phyloP scores from a whole-genome alignment of 306 rosid genomes.

The Glycine tomentella region DNA sequence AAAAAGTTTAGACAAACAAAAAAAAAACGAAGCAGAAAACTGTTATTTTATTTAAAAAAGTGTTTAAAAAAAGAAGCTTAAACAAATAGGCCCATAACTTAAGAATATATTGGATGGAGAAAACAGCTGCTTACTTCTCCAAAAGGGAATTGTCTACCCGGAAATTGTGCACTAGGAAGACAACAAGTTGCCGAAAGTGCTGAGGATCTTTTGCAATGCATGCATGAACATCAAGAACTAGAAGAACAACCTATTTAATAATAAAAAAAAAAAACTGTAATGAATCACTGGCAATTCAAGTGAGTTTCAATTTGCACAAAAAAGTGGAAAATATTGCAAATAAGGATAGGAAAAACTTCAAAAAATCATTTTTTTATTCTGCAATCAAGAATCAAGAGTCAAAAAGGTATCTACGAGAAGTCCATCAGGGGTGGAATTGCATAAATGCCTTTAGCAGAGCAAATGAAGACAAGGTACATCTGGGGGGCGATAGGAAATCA shows the following conservation, averaged over 20 bases:
- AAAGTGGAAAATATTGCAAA: constrained; percentile 8
- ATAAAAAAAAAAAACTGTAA: constrained; percentile 38
- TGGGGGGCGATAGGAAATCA: background rate
- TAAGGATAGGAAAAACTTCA: constrained; percentile 30
- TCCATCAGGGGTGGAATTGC: background rate
- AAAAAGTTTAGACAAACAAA: no score
- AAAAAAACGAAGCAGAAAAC: no score
- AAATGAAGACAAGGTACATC: background rate
- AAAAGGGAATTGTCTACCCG: constrained; percentile 81
- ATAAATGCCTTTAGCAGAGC: constrained; percentile 11
- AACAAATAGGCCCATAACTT: background rate
- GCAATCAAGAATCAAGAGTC: constrained; percentile 25
- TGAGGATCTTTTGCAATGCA: constrained; percentile 87
- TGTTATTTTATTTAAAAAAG: no score
- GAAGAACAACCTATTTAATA: constrained; percentile 85
- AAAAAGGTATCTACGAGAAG: constrained; percentile 34
- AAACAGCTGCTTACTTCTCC: constrained; percentile 78
- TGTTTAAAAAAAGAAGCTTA: no score
- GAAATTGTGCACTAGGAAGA: constrained; percentile 82
- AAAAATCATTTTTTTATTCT: background rate
- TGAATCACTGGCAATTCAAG: constrained; percentile 28
- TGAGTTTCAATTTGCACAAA: background rate
- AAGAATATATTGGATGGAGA: constrained; percentile 30
- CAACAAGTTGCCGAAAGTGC: constrained; percentile 88
- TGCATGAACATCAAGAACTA: constrained; percentile 96